A percentile compares a stretch with the other conserved stretches of the same genome.
Evolutionary conservation across 345 rosid species (phyloP).

Genomic region (Eucalyptus curtisii): DNA sequence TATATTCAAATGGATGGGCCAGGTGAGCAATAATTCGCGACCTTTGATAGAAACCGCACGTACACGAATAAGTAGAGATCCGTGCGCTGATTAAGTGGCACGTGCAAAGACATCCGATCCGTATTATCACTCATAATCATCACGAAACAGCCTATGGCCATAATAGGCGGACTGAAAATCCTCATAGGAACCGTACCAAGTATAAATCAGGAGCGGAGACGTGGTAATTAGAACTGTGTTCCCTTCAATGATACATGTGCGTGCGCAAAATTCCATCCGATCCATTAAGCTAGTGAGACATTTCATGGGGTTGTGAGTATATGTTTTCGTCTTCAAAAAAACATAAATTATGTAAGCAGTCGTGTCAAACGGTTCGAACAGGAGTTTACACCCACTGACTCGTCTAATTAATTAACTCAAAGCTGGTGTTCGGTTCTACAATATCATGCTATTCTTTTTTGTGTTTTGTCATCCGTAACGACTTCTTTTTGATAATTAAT

Average conservation of each 20-base stretch:
- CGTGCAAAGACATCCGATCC: background rate
- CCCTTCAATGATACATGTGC: background rate
- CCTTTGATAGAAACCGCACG: background rate
- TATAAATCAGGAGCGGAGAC: background rate
- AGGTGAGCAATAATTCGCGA: background rate
- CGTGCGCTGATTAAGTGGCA: background rate
- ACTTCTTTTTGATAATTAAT: background rate
- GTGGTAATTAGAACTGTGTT: background rate
- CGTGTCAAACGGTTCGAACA: background rate
- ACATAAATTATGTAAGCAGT: background rate
- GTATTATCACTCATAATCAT: background rate
- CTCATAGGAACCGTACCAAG: background rate
- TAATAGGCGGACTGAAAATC: background rate
- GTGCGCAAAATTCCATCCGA: background rate
- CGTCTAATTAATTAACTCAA: background rate
- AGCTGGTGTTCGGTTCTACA: background rate
- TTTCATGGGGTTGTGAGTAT: background rate
- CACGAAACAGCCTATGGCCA: background rate
- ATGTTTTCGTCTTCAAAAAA: background rate
- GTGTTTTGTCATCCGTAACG: background rate
- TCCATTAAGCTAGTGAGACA: background rate
- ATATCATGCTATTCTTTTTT: background rate
- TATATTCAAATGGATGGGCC: background rate
- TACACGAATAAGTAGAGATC: background rate
- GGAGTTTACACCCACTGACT: background rate